Percentiles rank a stretch among this genome's conserved stretches.
phyloP scores from a whole-genome alignment of 805 yeast species.

The Teunomyces funiuensis region DNA sequence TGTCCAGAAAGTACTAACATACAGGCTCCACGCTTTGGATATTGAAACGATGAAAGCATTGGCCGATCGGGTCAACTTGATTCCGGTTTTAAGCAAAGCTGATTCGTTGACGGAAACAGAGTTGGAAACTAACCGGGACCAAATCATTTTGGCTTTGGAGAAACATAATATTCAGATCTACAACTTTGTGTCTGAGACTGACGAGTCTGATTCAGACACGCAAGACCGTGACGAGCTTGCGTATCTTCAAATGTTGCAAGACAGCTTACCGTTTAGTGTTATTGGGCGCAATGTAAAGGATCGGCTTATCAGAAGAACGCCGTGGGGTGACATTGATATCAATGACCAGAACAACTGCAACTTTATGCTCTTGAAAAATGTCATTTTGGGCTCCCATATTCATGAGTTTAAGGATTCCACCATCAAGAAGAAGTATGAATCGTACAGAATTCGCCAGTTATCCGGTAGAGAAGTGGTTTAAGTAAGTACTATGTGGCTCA shows the following conservation, averaged over 20 bases:
- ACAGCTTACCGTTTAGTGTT: slow-evolving; percentile 19
- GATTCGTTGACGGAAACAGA: slow-evolving; percentile 69
- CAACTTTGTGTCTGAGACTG: slow-evolving; percentile 16
- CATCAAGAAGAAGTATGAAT: slow-evolving; percentile 18
- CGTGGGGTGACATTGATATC: slow-evolving; percentile 21
- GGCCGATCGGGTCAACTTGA: slow-evolving; percentile 69
- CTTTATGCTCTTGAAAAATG: slow-evolving; percentile 17
- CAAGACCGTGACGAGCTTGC: slow-evolving; percentile 14
- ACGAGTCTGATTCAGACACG: slow-evolving; percentile 5
- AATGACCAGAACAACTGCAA: slow-evolving; percentile 19
- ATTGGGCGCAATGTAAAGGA: slow-evolving; percentile 12
- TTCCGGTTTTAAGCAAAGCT: slow-evolving; percentile 81
- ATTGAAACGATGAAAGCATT: slow-evolving; percentile 71
- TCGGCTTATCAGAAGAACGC: slow-evolving; percentile 12
- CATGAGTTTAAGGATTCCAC: slow-evolving; percentile 28
- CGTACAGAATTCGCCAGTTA: slow-evolving; percentile 9
- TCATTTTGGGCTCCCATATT: slow-evolving; percentile 24
- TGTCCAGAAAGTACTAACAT: not conserved
- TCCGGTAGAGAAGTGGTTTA: not conserved
- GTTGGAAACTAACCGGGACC: slow-evolving; percentile 50
- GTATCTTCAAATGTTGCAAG: slow-evolving; percentile 14
- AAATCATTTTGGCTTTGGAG: slow-evolving; percentile 50
- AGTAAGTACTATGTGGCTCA: too few species aligned
- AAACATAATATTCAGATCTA: slow-evolving; percentile 51
- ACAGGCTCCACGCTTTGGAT: slow-evolving; percentile 58